These are phyloP conservation scores for Rhodotorula toruloides DNA, from an alignment of 768 basidiomycete species.

Conservation along the genomic window DNA sequence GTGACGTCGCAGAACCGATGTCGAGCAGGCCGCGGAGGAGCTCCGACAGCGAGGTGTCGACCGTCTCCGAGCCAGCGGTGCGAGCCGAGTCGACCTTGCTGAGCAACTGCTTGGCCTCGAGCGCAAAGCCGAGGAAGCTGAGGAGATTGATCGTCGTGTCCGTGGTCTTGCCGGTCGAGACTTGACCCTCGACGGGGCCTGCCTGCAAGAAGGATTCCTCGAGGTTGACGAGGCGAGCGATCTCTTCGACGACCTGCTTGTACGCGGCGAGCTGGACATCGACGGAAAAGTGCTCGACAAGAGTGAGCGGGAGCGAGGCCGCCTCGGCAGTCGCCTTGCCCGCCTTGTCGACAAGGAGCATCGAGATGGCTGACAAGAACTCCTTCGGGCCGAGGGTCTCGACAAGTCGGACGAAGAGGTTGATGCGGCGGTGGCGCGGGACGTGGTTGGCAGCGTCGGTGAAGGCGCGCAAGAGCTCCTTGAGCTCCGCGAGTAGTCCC, in stretches of 20 bases:
- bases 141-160: constrained; percentile 59
- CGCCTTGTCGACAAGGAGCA: constrained; percentile 76
- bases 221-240: constrained; percentile 54
- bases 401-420: constrained; percentile 82
- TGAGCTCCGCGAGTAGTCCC: constrained; percentile 50
- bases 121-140: constrained; percentile 52
- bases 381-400: constrained; percentile 72
- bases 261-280: constrained; percentile 51
- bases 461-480: constrained; percentile 79
- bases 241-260: constrained; percentile 63
- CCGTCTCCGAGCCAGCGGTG: constrained; percentile 11
- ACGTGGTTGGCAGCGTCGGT: constrained; percentile 87
- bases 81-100: constrained; percentile 37
- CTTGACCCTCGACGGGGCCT: not conserved
- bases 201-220: constrained; percentile 30
- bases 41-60: constrained; percentile 37
- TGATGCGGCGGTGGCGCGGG: constrained; percentile 83
- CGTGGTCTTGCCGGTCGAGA: not conserved
- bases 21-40: constrained; percentile 35
- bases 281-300: constrained; percentile 47
- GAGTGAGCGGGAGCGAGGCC: constrained; percentile 60
- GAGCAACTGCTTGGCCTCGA: constrained; percentile 41
- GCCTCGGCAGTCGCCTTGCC: constrained; percentile 58
- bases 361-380: constrained; percentile 73
- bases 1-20: constrained; percentile 30